Evolutionary conservation across 2,329 filamentous ascomycete genomes (phyloP).

Genomic region (Ophiognomonia clavigignenti-juglandacearum): DNA sequence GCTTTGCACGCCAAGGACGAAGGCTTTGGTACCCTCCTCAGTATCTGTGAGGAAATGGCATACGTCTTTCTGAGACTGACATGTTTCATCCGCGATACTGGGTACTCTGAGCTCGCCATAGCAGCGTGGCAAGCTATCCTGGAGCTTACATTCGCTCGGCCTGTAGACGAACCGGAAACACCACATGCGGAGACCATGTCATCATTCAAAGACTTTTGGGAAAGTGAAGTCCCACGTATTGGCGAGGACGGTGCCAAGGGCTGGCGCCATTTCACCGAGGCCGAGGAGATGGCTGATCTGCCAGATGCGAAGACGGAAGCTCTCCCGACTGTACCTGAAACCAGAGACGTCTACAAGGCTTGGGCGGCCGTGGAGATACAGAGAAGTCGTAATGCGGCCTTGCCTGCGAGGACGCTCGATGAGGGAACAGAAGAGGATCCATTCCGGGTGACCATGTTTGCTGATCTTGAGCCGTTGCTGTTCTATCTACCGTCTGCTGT

Average conservation of each 20-base stretch:
- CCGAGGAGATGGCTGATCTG: slow-evolving; percentile 31
- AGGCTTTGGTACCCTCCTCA: slow-evolving; percentile 10
- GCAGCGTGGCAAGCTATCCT: slow-evolving; percentile 80
- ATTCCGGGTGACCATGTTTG: slow-evolving; percentile 74
- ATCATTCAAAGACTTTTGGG: slow-evolving; percentile 74
- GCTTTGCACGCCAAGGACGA: background rate
- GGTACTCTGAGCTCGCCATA: slow-evolving; percentile 71
- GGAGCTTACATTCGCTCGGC: slow-evolving; percentile 64
- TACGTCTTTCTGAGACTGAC: slow-evolving; percentile 75
- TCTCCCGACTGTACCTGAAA: slow-evolving; percentile 20
- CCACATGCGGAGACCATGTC: slow-evolving; percentile 20
- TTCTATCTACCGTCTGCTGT: slow-evolving; percentile 45
- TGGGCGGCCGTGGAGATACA: slow-evolving; percentile 53
- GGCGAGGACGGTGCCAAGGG: slow-evolving; percentile 69
- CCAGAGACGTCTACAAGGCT: slow-evolving; percentile 42
- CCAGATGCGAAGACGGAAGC: slow-evolving; percentile 32
- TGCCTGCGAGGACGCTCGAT: slow-evolving; percentile 72
- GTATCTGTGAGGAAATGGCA: slow-evolving; percentile 43
- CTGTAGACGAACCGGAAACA: slow-evolving; percentile 26
- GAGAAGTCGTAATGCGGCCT: slow-evolving; percentile 39
- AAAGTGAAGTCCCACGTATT: slow-evolving; percentile 72
- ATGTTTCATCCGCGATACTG: slow-evolving; percentile 67
- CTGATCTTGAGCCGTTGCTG: slow-evolving; percentile 66
- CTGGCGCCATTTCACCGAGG: slow-evolving; percentile 55
- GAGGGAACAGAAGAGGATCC: slow-evolving; percentile 74